phyloP scores from a whole-genome alignment of 331 rosid species.

The Quercus lobata region DNA sequence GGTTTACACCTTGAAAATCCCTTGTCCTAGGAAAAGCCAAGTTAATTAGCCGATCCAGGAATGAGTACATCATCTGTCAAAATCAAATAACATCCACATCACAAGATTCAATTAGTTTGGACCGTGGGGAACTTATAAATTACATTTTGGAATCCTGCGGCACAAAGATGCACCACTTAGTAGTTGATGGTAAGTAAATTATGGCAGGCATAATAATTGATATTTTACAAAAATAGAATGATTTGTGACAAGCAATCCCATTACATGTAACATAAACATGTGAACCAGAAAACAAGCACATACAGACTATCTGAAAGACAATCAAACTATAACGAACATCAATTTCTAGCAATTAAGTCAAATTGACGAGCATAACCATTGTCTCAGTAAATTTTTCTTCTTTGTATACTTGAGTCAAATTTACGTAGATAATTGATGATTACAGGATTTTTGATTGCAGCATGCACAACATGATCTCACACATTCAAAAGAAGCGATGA shows the following conservation, averaged over 20 bases:
- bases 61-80: conserved; percentile 72
- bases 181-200: neutral
- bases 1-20: conserved; percentile 88
- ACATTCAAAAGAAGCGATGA: neutral
- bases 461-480: neutral
- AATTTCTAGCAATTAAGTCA: neutral
- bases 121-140: neutral
- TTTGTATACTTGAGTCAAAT: neutral
- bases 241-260: neutral
- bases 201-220: too few relatives aligned
- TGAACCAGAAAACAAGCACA: neutral
- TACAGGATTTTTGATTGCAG: neutral
- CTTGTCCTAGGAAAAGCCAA: conserved; percentile 93
- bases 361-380: neutral
- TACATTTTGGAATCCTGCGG: neutral
- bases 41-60: conserved; percentile 84
- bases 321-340: neutral
- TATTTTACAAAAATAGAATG: neutral
- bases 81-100: conserved; percentile 7
- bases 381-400: neutral
- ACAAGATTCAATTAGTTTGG: conserved; percentile 9
- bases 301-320: neutral
- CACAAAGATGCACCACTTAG: neutral
- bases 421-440: neutral
- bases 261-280: neutral